Evolutionary conservation across 1,284 basidiomycete genomes (phyloP), one percentile per base, ranked within the genome.

Genomic region (Leccinum cinnamomeum): DNA sequence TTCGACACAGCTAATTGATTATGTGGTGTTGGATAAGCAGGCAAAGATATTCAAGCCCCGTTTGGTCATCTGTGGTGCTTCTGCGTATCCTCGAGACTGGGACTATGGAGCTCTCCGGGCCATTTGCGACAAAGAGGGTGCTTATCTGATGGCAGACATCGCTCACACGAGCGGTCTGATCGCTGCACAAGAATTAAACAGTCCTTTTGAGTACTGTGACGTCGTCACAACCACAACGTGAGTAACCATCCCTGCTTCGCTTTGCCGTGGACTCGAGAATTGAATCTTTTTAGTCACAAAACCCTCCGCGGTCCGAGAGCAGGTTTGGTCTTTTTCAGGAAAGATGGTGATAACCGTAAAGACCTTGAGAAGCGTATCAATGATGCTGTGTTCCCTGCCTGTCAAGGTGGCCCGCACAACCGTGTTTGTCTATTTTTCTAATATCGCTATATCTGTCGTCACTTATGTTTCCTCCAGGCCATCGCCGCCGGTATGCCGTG

Each of bases 351-450:
- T 67, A 86, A 85, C 63, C 78, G 84, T 37, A 76, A 84, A 71
- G 92, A 98, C 73, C 86, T 99, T 60, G 97, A 99, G 85, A 92
- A 92, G 78, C 91, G 95, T 62, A 90, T 99, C 74, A 99, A 99
- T 78, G 94, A 96, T 55, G 95, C 97, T 66, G 97, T 99, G 70
- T 99, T 99, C 90, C 97, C 97, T 62, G 97, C 97, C 53, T 99
- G 97, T 87, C 97, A 99, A 82, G 97, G 97, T 81, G 97, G 97
- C 58, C 97, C 97, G 57, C 97, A 99, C 85, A 99, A 99, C 85
- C 97, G 98, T 83, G 90, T 92, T 67, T 62, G 85, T 78, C n/a
- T 12, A n/a, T 59, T 62, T 46, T 48, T 37, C 16, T 6, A 8
- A 2, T 28, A 1, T 35, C 39, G 8, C 16, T 48, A 56, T 59